Base-by-base conservation (phyloP, 1,284 basidiomycete species). In the Fistulinella staudtii region DNA sequence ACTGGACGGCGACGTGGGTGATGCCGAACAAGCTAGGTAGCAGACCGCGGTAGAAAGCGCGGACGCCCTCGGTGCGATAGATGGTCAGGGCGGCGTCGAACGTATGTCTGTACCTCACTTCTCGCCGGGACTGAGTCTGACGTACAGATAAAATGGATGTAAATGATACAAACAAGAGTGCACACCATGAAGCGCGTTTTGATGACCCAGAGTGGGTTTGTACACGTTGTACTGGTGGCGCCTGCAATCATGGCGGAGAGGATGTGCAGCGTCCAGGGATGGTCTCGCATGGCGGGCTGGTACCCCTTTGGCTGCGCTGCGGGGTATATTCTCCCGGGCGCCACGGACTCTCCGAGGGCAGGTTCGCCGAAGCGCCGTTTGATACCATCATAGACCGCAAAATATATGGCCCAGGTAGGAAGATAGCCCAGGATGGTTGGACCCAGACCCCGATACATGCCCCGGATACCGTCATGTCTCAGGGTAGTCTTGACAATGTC, bases 351-450 rank as follows among this genome's bases (percentile, higher is more conserved):
- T 24, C 74, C 79, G 9, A 77, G 65, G 4, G 82, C 77, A 25
- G 69, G 66, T 59, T 83, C 80, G 31, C 89, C 89, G 58, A 93
- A 83, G 27, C 74, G 69, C 20, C 79, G 79, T 74, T 96, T 96
- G 67, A 93, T 88, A 48, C 87, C 81, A 69, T 97, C 93, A 69
- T 96, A 96, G 15, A 97, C 90, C n/a, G 91, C 84, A 65, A 97
- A 97, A 67, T 96, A 97, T 56, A 97, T 97, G 21, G 92, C 93
- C 93, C 93, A 96, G 8, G 93, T 97, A 20, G 93, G 93, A 30
- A 97, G 79, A 68, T 97, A 96, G 7, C 93, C 93, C 5, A 93
- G 77, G 47, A 97, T 79, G 11, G 93, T 97, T n/a, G 93, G 94
- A 8, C 93, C 93, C 21, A 97, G 76, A 11, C 94, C 93, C 33